phyloP scores from a whole-genome alignment of 2,329 filamentous ascomycete genomes.

The Ophiosphaerella herpotricha region DNA sequence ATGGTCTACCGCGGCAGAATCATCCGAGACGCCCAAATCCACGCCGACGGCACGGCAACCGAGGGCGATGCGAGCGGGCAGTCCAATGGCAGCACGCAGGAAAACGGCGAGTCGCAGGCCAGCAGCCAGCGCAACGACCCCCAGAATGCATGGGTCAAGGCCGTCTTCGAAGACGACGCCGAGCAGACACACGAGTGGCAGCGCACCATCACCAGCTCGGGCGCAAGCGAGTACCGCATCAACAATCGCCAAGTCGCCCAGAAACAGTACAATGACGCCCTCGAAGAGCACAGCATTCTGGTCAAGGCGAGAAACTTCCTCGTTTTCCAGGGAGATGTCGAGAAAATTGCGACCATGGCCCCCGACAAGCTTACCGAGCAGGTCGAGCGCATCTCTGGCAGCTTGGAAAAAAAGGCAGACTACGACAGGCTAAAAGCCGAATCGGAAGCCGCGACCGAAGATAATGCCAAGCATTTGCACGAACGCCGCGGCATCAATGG shows the following conservation, averaged over 20 bases:
- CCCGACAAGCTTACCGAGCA: constrained; percentile 90
- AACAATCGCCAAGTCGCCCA: constrained; percentile 89
- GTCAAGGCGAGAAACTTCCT: constrained; percentile 98
- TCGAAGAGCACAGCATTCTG: constrained; percentile 93
- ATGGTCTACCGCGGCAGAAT: constrained; percentile 95
- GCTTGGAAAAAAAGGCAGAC: constrained; percentile 89
- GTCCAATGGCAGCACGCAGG: constrained; percentile 51
- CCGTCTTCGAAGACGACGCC: constrained; percentile 96
- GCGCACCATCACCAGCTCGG: constrained; percentile 84
- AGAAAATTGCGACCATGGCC: constrained; percentile 93
- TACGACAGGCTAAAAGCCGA: constrained; percentile 90
- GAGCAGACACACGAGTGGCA: constrained; percentile 96
- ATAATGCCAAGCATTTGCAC: constrained; percentile 85
- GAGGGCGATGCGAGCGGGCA: constrained; percentile 41
- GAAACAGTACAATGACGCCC: constrained; percentile 88
- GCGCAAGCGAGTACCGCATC: constrained; percentile 94
- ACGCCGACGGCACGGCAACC: constrained; percentile 81
- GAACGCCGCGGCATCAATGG: constrained; percentile 93
- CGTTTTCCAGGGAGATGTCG: constrained; percentile 97
- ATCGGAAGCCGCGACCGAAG: constrained; percentile 83
- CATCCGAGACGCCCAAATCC: constrained; percentile 88
- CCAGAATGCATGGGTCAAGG: constrained; percentile 98
- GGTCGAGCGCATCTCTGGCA: constrained; percentile 97
- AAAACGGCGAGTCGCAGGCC: constrained; percentile 58
- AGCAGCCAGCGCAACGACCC: constrained; percentile 75